Percentiles rank a stretch among this genome's conserved stretches.
phyloP scores from a whole-genome alignment of 257 asterid genomes.

The Plantago major region DNA sequence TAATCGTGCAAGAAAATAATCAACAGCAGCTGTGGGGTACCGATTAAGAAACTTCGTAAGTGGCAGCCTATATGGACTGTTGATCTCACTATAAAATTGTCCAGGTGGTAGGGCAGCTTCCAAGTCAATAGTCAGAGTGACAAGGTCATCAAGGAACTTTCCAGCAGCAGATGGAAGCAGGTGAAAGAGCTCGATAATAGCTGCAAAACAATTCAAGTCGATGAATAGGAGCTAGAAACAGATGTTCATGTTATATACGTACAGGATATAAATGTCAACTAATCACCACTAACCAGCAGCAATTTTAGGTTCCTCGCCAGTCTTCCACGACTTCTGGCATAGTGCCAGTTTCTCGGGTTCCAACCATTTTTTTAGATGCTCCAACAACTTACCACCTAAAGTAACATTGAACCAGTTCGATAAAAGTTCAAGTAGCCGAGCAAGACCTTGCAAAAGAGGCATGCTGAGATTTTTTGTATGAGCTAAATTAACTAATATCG shows the following conservation, averaged over 20 bases:
- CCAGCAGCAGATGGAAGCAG: slow-evolving; percentile 98
- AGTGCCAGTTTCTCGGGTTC: slow-evolving; percentile 96
- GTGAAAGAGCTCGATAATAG: slow-evolving; percentile 97
- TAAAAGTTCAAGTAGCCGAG: slow-evolving; percentile 93
- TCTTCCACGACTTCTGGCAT: slow-evolving; percentile 98
- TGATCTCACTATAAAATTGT: slow-evolving; percentile 94
- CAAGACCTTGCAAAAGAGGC: slow-evolving; percentile 99
- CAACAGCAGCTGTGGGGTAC: slow-evolving; percentile 86
- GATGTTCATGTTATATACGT: background rate
- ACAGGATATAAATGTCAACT: background rate
- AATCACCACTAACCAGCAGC: slow-evolving; percentile 79
- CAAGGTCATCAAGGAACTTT: slow-evolving; percentile 96
- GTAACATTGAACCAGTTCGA: slow-evolving; percentile 99
- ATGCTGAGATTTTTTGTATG: slow-evolving; percentile 98
- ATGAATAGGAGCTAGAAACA: slow-evolving; percentile 2
- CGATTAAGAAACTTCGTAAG: slow-evolving; percentile 94
- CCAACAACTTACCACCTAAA: slow-evolving; percentile 96
- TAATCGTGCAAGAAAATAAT: slow-evolving; percentile 86
- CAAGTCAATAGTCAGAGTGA: slow-evolving; percentile 91
- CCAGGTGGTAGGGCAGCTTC: slow-evolving; percentile 98
- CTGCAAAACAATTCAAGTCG: slow-evolving; percentile 43
- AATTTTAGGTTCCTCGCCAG: slow-evolving; percentile 99
- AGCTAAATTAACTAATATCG: slow-evolving; percentile 92
- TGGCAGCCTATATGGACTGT: slow-evolving; percentile 97
- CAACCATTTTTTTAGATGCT: slow-evolving; percentile 98